Evolutionary conservation across 2,329 filamentous ascomycete genomes (phyloP).

Genomic region (Fusarium mangiferae): DNA sequence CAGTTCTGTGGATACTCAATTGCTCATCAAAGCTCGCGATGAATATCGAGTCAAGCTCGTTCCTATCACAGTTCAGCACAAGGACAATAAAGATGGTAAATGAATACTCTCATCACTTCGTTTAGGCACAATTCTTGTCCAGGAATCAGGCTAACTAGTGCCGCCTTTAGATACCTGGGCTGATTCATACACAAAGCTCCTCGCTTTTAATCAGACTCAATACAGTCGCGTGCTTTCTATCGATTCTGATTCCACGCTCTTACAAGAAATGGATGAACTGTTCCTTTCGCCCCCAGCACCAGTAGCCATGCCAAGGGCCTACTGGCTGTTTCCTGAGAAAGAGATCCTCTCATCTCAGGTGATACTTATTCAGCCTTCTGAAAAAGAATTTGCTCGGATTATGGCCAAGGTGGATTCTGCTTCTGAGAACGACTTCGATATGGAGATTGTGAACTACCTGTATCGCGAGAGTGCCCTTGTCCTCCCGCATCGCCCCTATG

Average conservation of each 20-base stretch:
- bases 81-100: slow-evolving; percentile 50
- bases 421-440: slow-evolving; percentile 62
- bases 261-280: slow-evolving; percentile 74
- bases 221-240: slow-evolving; percentile 63
- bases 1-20: slow-evolving; percentile 43
- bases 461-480: slow-evolving; percentile 69
- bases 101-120: fast-evolving
- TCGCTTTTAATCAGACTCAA: slow-evolving; percentile 74
- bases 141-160: background rate
- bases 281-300: slow-evolving; percentile 72
- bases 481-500: slow-evolving; percentile 72
- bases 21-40: slow-evolving; percentile 56
- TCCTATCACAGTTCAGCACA: slow-evolving; percentile 54
- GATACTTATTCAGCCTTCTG: slow-evolving; percentile 70
- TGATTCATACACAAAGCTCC: slow-evolving; percentile 73
- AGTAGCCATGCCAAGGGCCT: slow-evolving; percentile 76
- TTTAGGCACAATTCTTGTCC: background rate
- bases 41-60: slow-evolving; percentile 57
- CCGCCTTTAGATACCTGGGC: slow-evolving; percentile 64
- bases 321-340: slow-evolving; percentile 70
- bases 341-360: slow-evolving; percentile 66
- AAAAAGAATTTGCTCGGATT: slow-evolving; percentile 59
- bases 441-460: slow-evolving; percentile 74
- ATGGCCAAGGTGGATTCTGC: slow-evolving; percentile 42
- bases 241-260: slow-evolving; percentile 71